phyloP scores from a whole-genome alignment of 306 rosid genomes.

The Pyrus betulifolia region DNA sequence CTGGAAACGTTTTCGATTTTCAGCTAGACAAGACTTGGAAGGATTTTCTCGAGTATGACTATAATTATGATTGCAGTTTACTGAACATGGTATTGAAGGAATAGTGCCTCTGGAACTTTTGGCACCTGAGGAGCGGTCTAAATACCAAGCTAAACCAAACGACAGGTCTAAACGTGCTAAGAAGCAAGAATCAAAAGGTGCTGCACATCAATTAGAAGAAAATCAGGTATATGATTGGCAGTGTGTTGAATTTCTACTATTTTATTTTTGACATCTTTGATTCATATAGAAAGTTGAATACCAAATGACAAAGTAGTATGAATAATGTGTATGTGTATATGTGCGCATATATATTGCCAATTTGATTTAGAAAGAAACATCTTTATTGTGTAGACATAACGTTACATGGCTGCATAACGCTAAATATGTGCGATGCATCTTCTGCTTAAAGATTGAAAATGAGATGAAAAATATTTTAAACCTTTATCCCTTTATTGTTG shows the following conservation, averaged over 20 bases:
- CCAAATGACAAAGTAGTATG: neutral
- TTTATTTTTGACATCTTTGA: neutral
- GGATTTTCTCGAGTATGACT: conserved; percentile 86
- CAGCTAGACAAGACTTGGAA: conserved; percentile 96
- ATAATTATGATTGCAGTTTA: too few species aligned
- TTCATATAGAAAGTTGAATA: neutral
- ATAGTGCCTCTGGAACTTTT: too few species aligned
- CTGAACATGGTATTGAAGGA: too few species aligned
- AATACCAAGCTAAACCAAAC: conserved; percentile 75
- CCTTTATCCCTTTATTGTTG: neutral
- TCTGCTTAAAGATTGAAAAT: neutral
- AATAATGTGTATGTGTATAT: neutral
- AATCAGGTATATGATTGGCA: conserved; percentile 61
- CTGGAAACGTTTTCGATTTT: conserved; percentile 94
- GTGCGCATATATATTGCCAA: neutral
- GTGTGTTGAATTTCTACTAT: conserved; percentile 7
- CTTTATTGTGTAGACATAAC: neutral
- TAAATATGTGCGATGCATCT: neutral
- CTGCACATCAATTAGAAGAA: conserved; percentile 61
- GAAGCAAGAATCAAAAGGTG: conserved; percentile 72
- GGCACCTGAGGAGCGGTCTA: too few species aligned
- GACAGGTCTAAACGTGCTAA: conserved; percentile 79
- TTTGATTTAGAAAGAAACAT: neutral
- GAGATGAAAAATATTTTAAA: neutral
- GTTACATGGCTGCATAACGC: neutral